Conservation (phyloP, 805 yeast genomes). For the Cyberlindnera mississippiensis region DNA sequence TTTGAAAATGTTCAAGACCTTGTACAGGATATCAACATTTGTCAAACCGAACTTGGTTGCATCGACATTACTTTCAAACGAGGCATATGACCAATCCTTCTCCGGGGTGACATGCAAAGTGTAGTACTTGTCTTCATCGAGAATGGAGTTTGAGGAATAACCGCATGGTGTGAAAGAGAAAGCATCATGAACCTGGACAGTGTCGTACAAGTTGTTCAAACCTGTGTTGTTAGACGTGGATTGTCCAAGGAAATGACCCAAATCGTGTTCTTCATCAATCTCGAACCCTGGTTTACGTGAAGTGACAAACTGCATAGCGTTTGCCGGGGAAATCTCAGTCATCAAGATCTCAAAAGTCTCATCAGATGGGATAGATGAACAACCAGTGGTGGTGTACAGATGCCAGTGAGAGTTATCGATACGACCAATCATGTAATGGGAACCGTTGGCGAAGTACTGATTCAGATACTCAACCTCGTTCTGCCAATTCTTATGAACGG, state of each 20-base stretch:
- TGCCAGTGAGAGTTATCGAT: constrained; percentile 87
- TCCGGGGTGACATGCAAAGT: constrained; percentile 96
- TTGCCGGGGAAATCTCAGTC: constrained; percentile 69
- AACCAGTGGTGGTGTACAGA: constrained; percentile 54
- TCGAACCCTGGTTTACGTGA: constrained; percentile 39
- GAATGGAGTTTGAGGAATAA: constrained; percentile 80
- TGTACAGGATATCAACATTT: constrained; percentile 52
- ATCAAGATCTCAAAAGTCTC: constrained; percentile 86
- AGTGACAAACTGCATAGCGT: constrained; percentile 57
- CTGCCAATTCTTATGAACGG: constrained; percentile 81
- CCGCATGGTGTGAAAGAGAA: constrained; percentile 95
- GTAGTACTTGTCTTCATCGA: constrained; percentile 60
- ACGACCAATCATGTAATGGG: constrained; percentile 76
- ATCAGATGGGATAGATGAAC: constrained; percentile 33
- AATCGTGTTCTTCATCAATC: constrained; percentile 50
- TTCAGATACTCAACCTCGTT: constrained; percentile 72
- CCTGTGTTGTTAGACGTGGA: constrained; percentile 61
- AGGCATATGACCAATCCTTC: constrained; percentile 90
- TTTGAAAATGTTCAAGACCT: constrained; percentile 59
- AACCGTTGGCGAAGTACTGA: constrained; percentile 55
- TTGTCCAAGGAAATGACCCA: constrained; percentile 80
- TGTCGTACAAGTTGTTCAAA: constrained; percentile 56
- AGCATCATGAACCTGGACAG: constrained; percentile 64
- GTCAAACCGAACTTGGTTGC: constrained; percentile 34
- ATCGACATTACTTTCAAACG: constrained; percentile 86